Conservation (phyloP, 208 protist species). For the Phytomonas sp. region DNA sequence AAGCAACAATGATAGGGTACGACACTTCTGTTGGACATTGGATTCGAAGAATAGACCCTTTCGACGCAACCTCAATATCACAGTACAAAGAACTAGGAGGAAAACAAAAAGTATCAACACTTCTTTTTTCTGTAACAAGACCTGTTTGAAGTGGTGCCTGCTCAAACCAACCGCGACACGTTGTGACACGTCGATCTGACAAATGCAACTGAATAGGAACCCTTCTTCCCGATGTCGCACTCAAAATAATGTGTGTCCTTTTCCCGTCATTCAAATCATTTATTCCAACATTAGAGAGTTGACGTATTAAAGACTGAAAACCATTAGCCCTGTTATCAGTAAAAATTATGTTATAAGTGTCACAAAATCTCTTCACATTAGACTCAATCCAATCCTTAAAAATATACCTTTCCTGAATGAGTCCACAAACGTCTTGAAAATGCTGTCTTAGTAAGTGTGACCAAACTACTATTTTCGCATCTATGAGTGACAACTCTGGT, state of each 20-base stretch:
- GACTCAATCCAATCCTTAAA: constrained; percentile 36
- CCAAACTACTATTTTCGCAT: constrained; percentile 74
- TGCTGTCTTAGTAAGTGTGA: constrained; percentile 48
- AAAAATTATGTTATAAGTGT: constrained; percentile 28
- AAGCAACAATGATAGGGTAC: constrained; percentile 57
- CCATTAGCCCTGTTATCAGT: neutral
- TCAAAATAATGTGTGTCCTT: constrained; percentile 45
- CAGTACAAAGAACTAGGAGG: constrained; percentile 40
- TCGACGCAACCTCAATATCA: constrained; percentile 35
- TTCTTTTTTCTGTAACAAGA: constrained; percentile 26
- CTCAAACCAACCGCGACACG: constrained; percentile 77
- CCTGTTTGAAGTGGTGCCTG: constrained; percentile 33
- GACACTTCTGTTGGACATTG: constrained; percentile 77
- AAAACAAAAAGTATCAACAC: constrained; percentile 46
- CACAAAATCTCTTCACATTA: constrained; percentile 34
- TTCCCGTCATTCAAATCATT: constrained; percentile 17
- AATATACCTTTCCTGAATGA: constrained; percentile 27
- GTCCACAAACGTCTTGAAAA: constrained; percentile 11
- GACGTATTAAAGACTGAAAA: constrained; percentile 1
- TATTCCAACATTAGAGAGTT: constrained; percentile 39
- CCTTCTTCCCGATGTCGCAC: constrained; percentile 22
- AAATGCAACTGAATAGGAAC: constrained; percentile 17
- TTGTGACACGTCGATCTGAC: constrained; percentile 18
- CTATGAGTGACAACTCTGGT: constrained; percentile 27
- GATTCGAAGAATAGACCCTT: constrained; percentile 19